Evolutionary conservation across 768 basidiomycete species (phyloP).

Genomic region (Amanita muscaria): DNA sequence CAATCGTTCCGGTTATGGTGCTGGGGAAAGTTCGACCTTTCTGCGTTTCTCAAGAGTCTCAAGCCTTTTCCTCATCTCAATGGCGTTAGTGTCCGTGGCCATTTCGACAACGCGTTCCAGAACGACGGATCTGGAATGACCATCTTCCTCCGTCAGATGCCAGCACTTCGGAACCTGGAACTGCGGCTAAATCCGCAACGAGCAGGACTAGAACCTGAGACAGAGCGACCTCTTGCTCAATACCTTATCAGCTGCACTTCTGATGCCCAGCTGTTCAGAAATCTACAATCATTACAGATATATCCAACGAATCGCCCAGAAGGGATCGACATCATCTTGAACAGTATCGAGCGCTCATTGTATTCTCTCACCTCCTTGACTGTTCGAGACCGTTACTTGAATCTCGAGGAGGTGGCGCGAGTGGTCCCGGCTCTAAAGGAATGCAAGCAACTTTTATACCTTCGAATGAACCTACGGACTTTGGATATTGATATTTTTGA

Average conservation of each 20-base stretch:
- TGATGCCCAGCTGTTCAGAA: constrained; percentile 21
- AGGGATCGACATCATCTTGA: constrained; percentile 27
- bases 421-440: constrained; percentile 19
- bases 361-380: constrained; percentile 25
- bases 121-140: constrained; percentile 28
- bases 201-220: constrained; percentile 17
- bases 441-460: constrained; percentile 18
- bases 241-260: constrained; percentile 26
- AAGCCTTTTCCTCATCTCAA: constrained; percentile 24
- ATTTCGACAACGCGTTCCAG: constrained; percentile 31
- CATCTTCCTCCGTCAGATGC: constrained; percentile 21
- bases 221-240: constrained; percentile 24
- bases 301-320: constrained; percentile 29
- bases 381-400: constrained; percentile 34
- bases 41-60: constrained; percentile 22
- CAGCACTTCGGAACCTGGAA: constrained; percentile 26
- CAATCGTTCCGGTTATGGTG: constrained; percentile 29
- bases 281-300: constrained; percentile 28
- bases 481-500: constrained; percentile 27
- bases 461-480: constrained; percentile 27
- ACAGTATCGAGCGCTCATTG: constrained; percentile 23
- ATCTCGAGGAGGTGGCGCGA: constrained; percentile 20
- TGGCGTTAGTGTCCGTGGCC: constrained; percentile 26
- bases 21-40: constrained; percentile 33
- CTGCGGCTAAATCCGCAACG: constrained; percentile 32